Percentiles rank a stretch among this genome's conserved stretches.
These are phyloP conservation scores for Mallotus japonicus DNA, from an alignment of 441 rosid genomes.

Conservation along the genomic window DNA sequence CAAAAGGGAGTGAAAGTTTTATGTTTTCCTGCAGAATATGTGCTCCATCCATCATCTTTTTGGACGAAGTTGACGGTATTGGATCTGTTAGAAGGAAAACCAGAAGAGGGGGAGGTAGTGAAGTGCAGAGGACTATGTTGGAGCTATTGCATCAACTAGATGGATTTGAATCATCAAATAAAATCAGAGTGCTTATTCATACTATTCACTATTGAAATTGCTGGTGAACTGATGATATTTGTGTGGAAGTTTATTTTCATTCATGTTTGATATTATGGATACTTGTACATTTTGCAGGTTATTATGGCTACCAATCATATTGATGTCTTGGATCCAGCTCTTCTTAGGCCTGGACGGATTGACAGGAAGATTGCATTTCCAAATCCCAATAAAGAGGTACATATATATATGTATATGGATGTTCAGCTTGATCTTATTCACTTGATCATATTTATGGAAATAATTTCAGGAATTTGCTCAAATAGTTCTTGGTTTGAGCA, in stretches of 20 bases:
- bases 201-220: background rate
- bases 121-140: constrained; percentile 80
- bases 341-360: constrained; percentile 79
- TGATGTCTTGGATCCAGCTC: constrained; percentile 77
- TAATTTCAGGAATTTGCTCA: no score
- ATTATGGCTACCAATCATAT: constrained; percentile 77
- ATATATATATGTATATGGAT: constrained; percentile 20
- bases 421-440: no score
- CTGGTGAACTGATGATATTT: constrained; percentile 15
- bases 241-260: no score
- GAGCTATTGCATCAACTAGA: constrained; percentile 87
- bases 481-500: no score
- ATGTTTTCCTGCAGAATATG: constrained; percentile 46
- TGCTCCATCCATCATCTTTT: constrained; percentile 73
- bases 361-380: constrained; percentile 87
- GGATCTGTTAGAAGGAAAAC: constrained; percentile 67
- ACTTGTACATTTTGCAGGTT: no score
- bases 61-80: constrained; percentile 79
- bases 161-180: constrained; percentile 77
- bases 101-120: constrained; percentile 58
- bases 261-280: no score
- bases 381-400: constrained; percentile 70
- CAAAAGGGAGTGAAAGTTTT: no score
- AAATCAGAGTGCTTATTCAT: constrained; percentile 50
- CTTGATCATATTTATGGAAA: no score